These are phyloP conservation scores for Phytophthora europaea DNA, from an alignment of 352 stramenopile species.

Conservation along the genomic window DNA sequence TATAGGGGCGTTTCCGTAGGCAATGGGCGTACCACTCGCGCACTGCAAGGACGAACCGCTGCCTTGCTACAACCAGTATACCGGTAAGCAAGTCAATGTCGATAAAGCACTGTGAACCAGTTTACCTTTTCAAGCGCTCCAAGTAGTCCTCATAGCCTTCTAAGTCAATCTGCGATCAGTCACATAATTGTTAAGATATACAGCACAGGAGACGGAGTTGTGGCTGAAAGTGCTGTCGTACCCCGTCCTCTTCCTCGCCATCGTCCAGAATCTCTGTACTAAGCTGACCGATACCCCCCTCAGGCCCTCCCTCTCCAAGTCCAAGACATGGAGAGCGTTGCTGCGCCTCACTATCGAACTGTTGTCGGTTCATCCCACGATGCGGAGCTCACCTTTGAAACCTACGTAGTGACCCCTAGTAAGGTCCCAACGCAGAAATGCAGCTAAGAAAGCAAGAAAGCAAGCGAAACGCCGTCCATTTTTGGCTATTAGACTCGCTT, in stretches of 20 bases:
- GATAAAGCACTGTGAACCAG: neutral
- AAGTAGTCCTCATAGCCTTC: conserved; percentile 75
- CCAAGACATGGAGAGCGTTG: conserved; percentile 14
- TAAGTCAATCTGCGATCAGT: conserved; percentile 56
- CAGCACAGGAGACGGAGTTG: neutral
- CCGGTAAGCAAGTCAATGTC: neutral
- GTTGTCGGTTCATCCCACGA: conserved; percentile 25
- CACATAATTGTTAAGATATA: conserved; percentile 5
- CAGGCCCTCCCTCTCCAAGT: neutral
- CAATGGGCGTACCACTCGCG: conserved; percentile 43
- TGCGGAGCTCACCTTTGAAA: neutral
- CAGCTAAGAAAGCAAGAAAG: conserved; percentile 10
- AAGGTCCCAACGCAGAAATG: conserved; percentile 9
- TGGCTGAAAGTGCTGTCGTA: conserved; percentile 4
- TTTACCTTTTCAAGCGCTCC: conserved; percentile 56
- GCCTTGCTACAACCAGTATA: conserved; percentile 43
- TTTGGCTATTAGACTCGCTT: conserved; percentile 22
- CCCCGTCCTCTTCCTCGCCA: conserved; percentile 29
- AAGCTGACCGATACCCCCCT: conserved; percentile 3
- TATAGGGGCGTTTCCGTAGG: conserved; percentile 63
- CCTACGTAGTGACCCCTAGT: neutral
- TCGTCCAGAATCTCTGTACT: conserved; percentile 8
- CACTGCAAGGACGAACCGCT: conserved; percentile 49
- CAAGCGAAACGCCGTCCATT: conserved; percentile 28
- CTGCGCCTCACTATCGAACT: conserved; percentile 8